Conservation (phyloP, 2,329 filamentous ascomycete species). For the Hypoxylon sp. region DNA sequence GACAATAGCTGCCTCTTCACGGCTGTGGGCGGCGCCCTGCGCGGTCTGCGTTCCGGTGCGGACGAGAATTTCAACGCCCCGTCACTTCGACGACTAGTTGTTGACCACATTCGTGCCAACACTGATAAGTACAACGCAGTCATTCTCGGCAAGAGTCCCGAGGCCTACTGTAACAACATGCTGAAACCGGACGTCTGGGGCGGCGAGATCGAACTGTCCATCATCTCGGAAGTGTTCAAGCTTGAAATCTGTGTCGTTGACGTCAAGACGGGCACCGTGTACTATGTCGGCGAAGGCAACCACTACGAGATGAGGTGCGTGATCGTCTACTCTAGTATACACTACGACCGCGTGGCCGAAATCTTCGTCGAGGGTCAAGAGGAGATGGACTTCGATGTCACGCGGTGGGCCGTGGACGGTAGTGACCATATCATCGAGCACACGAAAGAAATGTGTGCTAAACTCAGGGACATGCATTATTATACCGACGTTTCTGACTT, state of each 20-base stretch:
- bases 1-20: slow-evolving; percentile 97
- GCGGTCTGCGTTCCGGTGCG: slow-evolving; percentile 65
- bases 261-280: slow-evolving; percentile 68
- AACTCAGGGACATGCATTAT: slow-evolving; percentile 79
- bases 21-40: slow-evolving; percentile 85
- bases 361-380: slow-evolving; percentile 72
- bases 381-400: slow-evolving; percentile 79
- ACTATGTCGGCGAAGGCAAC: slow-evolving; percentile 82
- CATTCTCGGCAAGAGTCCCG: slow-evolving; percentile 79
- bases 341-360: slow-evolving; percentile 91
- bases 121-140: slow-evolving; percentile 81
- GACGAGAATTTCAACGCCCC: slow-evolving; percentile 36
- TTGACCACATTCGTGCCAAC: slow-evolving; percentile 81
- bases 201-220: slow-evolving; percentile 89
- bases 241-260: slow-evolving; percentile 90
- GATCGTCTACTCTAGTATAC: slow-evolving; percentile 91
- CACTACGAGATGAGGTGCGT: slow-evolving; percentile 74
- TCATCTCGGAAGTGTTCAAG: slow-evolving; percentile 86
- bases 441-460: slow-evolving; percentile 74
- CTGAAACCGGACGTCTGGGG: slow-evolving; percentile 88
- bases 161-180: slow-evolving; percentile 87
- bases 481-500: slow-evolving; percentile 91
- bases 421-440: slow-evolving; percentile 77
- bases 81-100: slow-evolving; percentile 81
- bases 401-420: slow-evolving; percentile 68